These are phyloP conservation scores for Acanthamoeba lenticulata DNA, from an alignment of 208 protist species.

Conservation along the genomic window DNA sequence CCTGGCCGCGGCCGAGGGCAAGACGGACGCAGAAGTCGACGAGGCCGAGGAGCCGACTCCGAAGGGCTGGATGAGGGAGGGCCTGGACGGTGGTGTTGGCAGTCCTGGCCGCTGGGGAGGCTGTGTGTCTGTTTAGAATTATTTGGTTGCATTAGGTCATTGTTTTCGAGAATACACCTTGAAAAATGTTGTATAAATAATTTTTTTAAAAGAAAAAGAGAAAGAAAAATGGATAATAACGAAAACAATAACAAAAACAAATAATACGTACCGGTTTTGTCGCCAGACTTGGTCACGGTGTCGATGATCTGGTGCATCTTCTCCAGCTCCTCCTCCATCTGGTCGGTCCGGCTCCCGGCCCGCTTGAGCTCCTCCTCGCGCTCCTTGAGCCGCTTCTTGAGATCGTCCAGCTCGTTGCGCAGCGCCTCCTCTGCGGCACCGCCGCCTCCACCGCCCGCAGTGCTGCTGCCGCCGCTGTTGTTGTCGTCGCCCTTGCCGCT, in stretches of 20 bases:
- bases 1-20: too few species aligned
- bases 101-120: not conserved
- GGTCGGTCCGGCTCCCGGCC: not conserved
- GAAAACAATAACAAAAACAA: not conserved
- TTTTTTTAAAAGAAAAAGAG: too few species aligned
- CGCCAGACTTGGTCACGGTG: not conserved
- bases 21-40: not conserved
- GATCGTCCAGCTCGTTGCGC: not conserved
- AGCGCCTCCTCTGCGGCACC: too few species aligned
- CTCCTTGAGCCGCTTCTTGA: constrained; percentile 28
- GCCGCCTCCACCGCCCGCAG: not conserved
- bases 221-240: too few species aligned
- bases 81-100: not conserved
- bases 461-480: not conserved
- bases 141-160: too few species aligned
- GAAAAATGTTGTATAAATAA: too few species aligned
- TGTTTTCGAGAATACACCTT: too few species aligned
- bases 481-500: not conserved
- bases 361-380: constrained; percentile 1
- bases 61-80: not conserved
- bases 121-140: too few species aligned
- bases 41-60: not conserved
- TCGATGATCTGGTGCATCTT: constrained; percentile 16
- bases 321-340: not conserved
- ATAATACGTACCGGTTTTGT: not conserved